phyloP scores from a whole-genome alignment of 2,329 filamentous ascomycete species.

The Epicoccum nigrum region DNA sequence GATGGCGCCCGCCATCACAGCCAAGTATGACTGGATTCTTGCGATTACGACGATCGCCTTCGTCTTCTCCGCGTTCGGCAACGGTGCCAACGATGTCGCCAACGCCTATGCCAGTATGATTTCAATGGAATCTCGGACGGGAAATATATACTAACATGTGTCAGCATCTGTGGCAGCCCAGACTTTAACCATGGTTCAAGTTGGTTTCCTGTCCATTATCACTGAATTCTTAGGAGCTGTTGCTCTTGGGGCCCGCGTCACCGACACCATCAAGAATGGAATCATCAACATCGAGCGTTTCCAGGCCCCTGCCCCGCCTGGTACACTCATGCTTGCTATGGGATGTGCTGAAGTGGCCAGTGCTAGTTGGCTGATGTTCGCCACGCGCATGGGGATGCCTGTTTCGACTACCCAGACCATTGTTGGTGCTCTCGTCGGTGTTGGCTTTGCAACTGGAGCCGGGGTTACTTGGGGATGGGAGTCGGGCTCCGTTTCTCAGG shows the following conservation, averaged over 20 bases:
- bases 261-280: constrained; percentile 67
- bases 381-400: constrained; percentile 60
- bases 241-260: constrained; percentile 60
- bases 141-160: constrained; percentile 3
- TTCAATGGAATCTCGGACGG: constrained; percentile 18
- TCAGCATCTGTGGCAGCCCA: constrained; percentile 53
- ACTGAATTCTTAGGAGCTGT: constrained; percentile 62
- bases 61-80: constrained; percentile 45
- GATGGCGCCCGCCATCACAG: constrained; percentile 31
- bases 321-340: constrained; percentile 65
- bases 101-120: constrained; percentile 57
- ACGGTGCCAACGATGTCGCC: constrained; percentile 60
- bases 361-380: constrained; percentile 62
- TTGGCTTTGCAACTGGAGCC: constrained; percentile 57
- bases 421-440: constrained; percentile 65
- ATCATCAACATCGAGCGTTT: constrained; percentile 61
- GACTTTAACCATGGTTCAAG: constrained; percentile 60
- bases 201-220: constrained; percentile 55
- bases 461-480: constrained; percentile 35
- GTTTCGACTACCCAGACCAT: constrained; percentile 68
- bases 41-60: constrained; percentile 50
- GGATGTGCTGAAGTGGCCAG: constrained; percentile 61
- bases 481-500: constrained; percentile 34
- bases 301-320: constrained; percentile 49
- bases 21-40: constrained; percentile 50